Conservation (phyloP, 306 rosid genomes). For the Astragalus glycyphyllos region DNA sequence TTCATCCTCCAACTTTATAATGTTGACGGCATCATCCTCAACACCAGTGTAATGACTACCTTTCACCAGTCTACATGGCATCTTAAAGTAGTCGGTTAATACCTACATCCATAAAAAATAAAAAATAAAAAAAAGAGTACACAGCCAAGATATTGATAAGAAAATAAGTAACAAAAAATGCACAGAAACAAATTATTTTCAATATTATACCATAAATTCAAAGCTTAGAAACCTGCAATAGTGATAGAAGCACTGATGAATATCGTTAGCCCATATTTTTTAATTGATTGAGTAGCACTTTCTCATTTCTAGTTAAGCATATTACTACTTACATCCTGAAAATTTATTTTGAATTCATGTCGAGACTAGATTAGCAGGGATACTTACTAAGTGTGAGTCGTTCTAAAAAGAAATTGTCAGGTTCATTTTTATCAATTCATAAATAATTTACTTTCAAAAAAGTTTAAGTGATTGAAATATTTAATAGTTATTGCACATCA, state of each 20-base stretch:
- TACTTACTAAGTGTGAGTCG: background rate
- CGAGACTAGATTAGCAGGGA: conserved; percentile 1
- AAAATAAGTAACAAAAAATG: background rate
- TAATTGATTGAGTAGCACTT: background rate
- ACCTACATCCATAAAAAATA: conserved; percentile 73
- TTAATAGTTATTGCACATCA: conserved; percentile 9
- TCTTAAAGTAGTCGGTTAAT: conserved; percentile 87
- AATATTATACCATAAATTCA: conserved; percentile 14
- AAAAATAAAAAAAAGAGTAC: conserved; percentile 25
- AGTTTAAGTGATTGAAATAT: background rate
- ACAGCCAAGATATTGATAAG: conserved; percentile 34
- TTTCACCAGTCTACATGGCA: conserved; percentile 97
- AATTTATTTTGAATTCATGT: background rate
- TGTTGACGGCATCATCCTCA: conserved; percentile 94
- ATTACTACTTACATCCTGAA: background rate
- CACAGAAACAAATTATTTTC: conserved; percentile 16
- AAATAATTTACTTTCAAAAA: background rate
- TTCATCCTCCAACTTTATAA: conserved; percentile 93
- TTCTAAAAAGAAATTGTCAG: conserved; percentile 4
- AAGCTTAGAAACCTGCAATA: conserved; percentile 22
- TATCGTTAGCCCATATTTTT: background rate
- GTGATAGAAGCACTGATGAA: background rate
- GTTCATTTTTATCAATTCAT: conserved; percentile 28
- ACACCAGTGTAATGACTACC: conserved; percentile 98
- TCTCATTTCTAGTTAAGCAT: conserved; percentile 10